Evolutionary conservation across 2,329 filamentous ascomycete species (phyloP).

Genomic region (Pleurostoma richardsiae): DNA sequence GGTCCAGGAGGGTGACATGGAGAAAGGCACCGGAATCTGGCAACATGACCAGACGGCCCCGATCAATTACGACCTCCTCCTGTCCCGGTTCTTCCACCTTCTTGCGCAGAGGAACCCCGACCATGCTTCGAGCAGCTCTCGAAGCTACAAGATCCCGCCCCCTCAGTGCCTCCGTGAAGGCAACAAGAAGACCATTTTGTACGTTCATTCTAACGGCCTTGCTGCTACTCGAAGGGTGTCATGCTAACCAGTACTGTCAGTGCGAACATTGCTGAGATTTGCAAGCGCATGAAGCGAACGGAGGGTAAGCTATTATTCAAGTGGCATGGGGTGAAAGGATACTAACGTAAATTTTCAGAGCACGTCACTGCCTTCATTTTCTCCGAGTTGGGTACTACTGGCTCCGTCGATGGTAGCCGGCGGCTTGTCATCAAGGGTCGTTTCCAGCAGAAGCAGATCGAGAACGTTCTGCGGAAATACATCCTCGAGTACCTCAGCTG

Average conservation of each 20-base stretch:
- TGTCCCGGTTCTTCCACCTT: slow-evolving; percentile 90
- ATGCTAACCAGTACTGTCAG: no score
- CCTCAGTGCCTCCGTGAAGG: slow-evolving; percentile 99
- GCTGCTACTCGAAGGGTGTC: no score
- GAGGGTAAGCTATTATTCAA: slow-evolving; percentile 36
- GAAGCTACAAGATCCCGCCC: slow-evolving; percentile 98
- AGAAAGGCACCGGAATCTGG: slow-evolving; percentile 88
- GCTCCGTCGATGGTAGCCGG: slow-evolving; percentile 88
- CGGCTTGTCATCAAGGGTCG: slow-evolving; percentile 97
- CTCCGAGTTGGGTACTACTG: slow-evolving; percentile 94
- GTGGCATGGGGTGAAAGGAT: no score
- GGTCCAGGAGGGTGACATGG: slow-evolving; percentile 69
- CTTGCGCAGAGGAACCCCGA: slow-evolving; percentile 96
- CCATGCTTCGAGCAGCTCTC: slow-evolving; percentile 79
- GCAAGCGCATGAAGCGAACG: slow-evolving; percentile 98
- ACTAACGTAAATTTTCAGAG: slow-evolving; percentile 38
- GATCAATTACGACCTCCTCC: slow-evolving; percentile 80
- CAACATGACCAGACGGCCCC: slow-evolving; percentile 70
- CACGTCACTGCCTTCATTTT: slow-evolving; percentile 97
- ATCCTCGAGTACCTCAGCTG: slow-evolving; percentile 96
- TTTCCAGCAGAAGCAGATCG: slow-evolving; percentile 99
- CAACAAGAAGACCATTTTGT: slow-evolving; percentile 98
- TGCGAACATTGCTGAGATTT: slow-evolving; percentile 97
- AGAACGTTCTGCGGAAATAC: slow-evolving; percentile 93
- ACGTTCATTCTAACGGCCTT: no score